Evolutionary conservation across 805 yeast genomes (phyloP), one percentile per base, ranked within the genome.

Genomic region (Kodamaea kaohsiungensis): DNA sequence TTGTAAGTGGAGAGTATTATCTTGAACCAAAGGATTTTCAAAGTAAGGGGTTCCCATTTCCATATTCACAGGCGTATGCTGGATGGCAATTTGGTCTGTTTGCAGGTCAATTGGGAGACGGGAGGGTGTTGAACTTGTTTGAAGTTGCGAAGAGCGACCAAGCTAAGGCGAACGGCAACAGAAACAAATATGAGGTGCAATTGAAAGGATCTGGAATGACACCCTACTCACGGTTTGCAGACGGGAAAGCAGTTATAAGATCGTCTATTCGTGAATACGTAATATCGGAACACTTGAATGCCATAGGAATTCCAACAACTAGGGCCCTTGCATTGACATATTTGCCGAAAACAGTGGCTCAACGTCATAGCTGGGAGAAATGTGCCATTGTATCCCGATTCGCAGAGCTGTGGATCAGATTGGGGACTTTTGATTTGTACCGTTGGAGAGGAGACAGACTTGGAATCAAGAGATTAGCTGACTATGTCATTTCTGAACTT

Each of bases 41-140:
- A 30, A 55, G 42, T 33, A 54, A 40, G 53, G 67, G 51, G 1
- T 65, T 61, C 48, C 79, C 88, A 0, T 83, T 83, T 60, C 98
- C 99, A 0, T 93, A 88, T 69, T 83, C 97, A 10, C 92, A 88
- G 68, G 89, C 93, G 0, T 93, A 93, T 69, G 97, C 98, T 1
- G 99, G 99, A 0, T 91, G 87, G 79, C 99, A 93, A 65, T 93
- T 95, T 75, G 98, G 99, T 2, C 84, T 83, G 59, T 93, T 93
- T 83, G 98, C 98, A 0, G 98, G 98, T 1, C 99, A 95, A 68
- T 73, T 93, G 57, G 99, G 99, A 6, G 99, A 93, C 68, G 99
- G 99, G 0, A 75, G 99, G 56, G 97, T 91, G 1, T 81, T 86
- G 6, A 90, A 88, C 63, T 71, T 93, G 46, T 92, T 93, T 71